Evolutionary conservation across 768 basidiomycete species (phyloP), one percentile per base, ranked within the genome.

Genomic region (Rhodosporidiobolus sp.): DNA sequence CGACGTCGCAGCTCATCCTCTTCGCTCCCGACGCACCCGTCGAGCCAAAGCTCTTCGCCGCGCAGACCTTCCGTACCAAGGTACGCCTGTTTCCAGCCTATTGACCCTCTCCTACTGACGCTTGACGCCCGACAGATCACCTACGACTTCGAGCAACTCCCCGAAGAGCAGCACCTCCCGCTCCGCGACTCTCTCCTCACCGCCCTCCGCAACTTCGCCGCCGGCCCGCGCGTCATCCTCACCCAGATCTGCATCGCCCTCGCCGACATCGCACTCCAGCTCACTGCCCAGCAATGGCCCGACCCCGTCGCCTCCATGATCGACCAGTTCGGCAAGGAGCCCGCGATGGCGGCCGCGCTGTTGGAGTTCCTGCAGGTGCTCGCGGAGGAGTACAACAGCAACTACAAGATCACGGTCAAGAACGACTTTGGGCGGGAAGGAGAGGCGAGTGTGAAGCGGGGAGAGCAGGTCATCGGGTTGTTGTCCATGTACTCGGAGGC

Each of bases 21-120:
- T 87, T 89, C 74, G 87, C 88, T 10, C 86, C 88, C 56, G 89
- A 92, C 77, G 87, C 87, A 6, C 90, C 92, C 4, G 80, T 84
- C 45, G 86, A 91, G 64, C 91, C 92, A 50, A 91, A 92, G 80
- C 82, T 96, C 63, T 97, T 99, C 79, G 94, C 94, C 16, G 94
- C 95, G 1, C 96, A 99, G 82, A 98, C 96, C 0, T 91, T 99
- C 80, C 86, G 94, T 80, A 85, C 90, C 60, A 99, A 99, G 86
- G 96, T 92, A 72, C 76, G 88, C 83, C 6, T 1, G 32, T n/a
- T 34, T 26, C 16, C 58, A 2, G 53, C 43, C 69, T 66, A 69
- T 76, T 22, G 20, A 6, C 20, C 53, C 32, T 35, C 11, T n/a
- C 14, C 14, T 53, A 8, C 14, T 9, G n/a, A 56, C 55, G 32